Percentiles rank a stretch among this genome's conserved stretches.
Evolutionary conservation across 495 filamentous ascomycete species (phyloP).

Genomic region (Venustampulla echinocandica): DNA sequence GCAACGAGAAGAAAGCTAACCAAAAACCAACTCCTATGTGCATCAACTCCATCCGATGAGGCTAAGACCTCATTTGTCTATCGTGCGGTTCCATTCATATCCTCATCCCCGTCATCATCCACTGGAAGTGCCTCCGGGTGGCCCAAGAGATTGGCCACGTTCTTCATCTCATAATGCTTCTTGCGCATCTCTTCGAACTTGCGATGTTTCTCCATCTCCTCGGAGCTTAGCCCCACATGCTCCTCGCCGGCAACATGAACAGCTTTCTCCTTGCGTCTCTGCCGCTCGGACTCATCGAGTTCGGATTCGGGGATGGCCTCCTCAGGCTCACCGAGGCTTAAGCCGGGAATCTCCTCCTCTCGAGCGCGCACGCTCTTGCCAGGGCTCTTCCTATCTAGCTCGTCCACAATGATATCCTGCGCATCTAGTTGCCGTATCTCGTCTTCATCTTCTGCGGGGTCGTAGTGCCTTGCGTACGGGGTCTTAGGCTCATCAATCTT

Average conservation of each 20-base stretch:
- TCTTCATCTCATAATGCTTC: conserved; percentile 97
- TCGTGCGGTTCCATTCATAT: conserved; percentile 24
- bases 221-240: conserved; percentile 53
- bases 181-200: conserved; percentile 86
- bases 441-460: conserved; percentile 76
- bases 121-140: conserved; percentile 47
- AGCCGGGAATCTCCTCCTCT: conserved; percentile 79
- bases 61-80: too few relatives aligned
- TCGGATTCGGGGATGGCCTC: conserved; percentile 46
- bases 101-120: conserved; percentile 40
- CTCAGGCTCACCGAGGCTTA: conserved; percentile 93
- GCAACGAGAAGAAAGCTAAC: too few relatives aligned
- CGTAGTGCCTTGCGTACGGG: conserved; percentile 84
- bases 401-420: conserved; percentile 53
- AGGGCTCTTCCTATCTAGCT: conserved; percentile 55
- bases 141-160: conserved; percentile 81
- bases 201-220: conserved; percentile 81
- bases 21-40: too few relatives aligned
- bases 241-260: conserved; percentile 59
- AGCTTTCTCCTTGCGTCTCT: conserved; percentile 35
- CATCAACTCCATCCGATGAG: too few relatives aligned
- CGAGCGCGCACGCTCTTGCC: conserved; percentile 24
- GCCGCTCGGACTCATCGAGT: conserved; percentile 7
- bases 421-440: conserved; percentile 54
- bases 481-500: conserved; percentile 99